phyloP scores from a whole-genome alignment of 1,284 basidiomycete species.

The Sporisorium reilianum region DNA sequence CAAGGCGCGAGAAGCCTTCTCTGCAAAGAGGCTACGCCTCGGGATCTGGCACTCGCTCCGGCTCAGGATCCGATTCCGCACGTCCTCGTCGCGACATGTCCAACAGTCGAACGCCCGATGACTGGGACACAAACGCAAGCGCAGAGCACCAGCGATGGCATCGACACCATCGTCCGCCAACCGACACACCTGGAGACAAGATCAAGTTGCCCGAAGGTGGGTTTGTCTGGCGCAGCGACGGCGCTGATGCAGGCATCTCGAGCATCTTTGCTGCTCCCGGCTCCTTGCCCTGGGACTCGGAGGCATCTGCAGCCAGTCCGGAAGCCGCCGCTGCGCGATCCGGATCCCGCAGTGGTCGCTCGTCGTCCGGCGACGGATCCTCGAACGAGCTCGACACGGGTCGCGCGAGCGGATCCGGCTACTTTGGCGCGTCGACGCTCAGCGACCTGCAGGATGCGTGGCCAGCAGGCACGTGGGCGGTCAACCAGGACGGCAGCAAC shows the following conservation, averaged over 20 bases:
- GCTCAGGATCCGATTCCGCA: constrained; percentile 26
- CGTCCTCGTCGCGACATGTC: constrained; percentile 12
- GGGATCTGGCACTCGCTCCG: constrained; percentile 23
- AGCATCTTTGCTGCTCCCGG: constrained; percentile 25
- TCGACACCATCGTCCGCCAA: constrained; percentile 49
- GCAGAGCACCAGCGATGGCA: constrained; percentile 59
- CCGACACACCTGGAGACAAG: constrained; percentile 32
- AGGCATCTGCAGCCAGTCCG: constrained; percentile 40
- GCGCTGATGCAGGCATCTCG: constrained; percentile 36
- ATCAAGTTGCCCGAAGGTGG: constrained; percentile 54
- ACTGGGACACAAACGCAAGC: constrained; percentile 29
- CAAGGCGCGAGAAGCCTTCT: constrained; percentile 11
- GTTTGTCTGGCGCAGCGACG: constrained; percentile 56
- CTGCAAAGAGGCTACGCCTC: constrained; percentile 11
- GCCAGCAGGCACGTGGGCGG: constrained; percentile 44
- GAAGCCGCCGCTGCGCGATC: constrained; percentile 23
- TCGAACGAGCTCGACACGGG: constrained; percentile 37
- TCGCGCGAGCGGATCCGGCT: constrained; percentile 11
- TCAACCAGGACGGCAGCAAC: constrained; percentile 39
- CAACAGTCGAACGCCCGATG: constrained; percentile 34
- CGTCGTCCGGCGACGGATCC: constrained; percentile 34
- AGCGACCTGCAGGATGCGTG: constrained; percentile 50
- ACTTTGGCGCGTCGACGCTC: constrained; percentile 44
- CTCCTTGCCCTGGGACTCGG: constrained; percentile 39
- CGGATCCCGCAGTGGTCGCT: constrained; percentile 26